phyloP scores from a whole-genome alignment of 2,329 filamentous ascomycete species.

The Teratosphaeria nubilosa region DNA sequence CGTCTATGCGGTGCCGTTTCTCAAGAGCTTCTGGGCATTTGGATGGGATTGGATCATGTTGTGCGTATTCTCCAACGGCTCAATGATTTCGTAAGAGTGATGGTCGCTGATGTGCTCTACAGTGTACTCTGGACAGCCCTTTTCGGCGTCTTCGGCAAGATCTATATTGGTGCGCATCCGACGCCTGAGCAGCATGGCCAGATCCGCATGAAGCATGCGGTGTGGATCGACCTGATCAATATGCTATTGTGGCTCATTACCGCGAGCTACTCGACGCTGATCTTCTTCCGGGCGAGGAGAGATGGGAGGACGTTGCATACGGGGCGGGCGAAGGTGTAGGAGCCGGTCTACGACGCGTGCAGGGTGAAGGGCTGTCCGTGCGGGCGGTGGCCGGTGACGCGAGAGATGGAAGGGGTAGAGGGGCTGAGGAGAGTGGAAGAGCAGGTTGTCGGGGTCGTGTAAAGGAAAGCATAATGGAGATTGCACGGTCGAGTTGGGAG shows the following conservation, averaged over 20 bases:
- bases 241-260: slow-evolving; percentile 67
- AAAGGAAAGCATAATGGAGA: not conserved
- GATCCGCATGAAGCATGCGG: slow-evolving; percentile 71
- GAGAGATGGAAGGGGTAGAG: not conserved
- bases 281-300: slow-evolving; percentile 52
- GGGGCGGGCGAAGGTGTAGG: slow-evolving; percentile 24
- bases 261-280: slow-evolving; percentile 43
- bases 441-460: slow-evolving; percentile 2
- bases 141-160: slow-evolving; percentile 73
- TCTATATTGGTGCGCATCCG: slow-evolving; percentile 63
- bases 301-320: slow-evolving; percentile 27
- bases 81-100: not conserved
- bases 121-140: slow-evolving; percentile 66
- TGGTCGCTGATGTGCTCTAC: not conserved
- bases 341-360: not conserved
- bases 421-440: not conserved
- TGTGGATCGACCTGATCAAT: slow-evolving; percentile 71
- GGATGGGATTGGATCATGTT: slow-evolving; percentile 63
- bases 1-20: slow-evolving; percentile 55
- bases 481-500: not conserved
- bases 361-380: not conserved
- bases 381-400: not conserved
- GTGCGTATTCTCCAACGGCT: slow-evolving; percentile 20
- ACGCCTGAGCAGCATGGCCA: slow-evolving; percentile 39
- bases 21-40: slow-evolving; percentile 46